Conservation (phyloP, 2,329 filamentous ascomycete genomes). For the Diaporthe citri region DNA sequence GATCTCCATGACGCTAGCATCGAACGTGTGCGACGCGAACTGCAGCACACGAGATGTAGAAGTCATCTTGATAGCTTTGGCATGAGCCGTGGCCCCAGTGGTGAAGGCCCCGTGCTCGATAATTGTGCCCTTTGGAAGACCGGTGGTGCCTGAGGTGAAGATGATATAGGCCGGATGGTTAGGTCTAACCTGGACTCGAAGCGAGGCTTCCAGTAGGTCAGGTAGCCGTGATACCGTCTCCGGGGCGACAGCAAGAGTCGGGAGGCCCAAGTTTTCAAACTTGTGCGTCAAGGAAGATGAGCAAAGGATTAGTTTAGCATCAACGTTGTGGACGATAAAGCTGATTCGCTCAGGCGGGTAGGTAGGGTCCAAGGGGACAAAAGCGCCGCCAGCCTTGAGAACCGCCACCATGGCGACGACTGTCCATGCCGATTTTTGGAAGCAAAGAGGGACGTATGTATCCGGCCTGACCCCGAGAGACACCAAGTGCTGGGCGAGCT, state of each 20-base stretch:
- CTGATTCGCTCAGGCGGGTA: constrained; percentile 38
- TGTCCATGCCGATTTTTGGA: constrained; percentile 3
- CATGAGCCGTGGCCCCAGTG: background rate
- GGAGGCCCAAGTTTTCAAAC: background rate
- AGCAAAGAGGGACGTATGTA: constrained; percentile 4
- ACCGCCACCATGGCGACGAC: constrained; percentile 6
- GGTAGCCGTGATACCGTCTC: constrained; percentile 5
- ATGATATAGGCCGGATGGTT: constrained; percentile 52
- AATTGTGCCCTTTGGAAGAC: constrained; percentile 54
- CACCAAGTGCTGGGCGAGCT: constrained; percentile 1
- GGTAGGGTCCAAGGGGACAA: constrained; percentile 27
- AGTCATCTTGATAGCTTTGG: background rate
- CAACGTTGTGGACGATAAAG: constrained; percentile 39
- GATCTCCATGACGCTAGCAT: constrained; percentile 65
- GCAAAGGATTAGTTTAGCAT: constrained; percentile 1
- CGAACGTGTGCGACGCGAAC: constrained; percentile 66
- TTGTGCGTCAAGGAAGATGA: constrained; percentile 8
- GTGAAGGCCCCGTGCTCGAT: constrained; percentile 8
- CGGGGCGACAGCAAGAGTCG: background rate
- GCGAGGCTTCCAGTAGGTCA: background rate
- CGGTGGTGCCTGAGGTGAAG: constrained; percentile 66
- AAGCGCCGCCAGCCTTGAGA: constrained; percentile 28
- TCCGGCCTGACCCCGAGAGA: constrained; percentile 3
- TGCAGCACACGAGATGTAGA: constrained; percentile 52
- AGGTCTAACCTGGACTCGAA: constrained; percentile 14